Evolutionary conservation across 495 filamentous ascomycete genomes (phyloP).

Genomic region (Beverwykella pulmonaria): DNA sequence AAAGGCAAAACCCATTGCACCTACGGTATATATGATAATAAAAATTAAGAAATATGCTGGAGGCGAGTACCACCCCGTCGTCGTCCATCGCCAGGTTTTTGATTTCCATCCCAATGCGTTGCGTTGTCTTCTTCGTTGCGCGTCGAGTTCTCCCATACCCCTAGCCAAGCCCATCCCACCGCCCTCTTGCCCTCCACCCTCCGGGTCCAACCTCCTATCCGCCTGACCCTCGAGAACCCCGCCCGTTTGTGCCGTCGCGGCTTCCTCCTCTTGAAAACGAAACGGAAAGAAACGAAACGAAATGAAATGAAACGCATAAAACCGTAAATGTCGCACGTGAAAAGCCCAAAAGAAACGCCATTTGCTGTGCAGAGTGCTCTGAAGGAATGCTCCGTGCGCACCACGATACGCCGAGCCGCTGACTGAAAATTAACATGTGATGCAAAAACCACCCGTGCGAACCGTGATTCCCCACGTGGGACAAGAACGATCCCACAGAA

Average conservation of each 20-base stretch:
- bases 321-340: background rate
- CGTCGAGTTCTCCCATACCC: slow-evolving; percentile 1
- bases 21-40: slow-evolving; percentile 18
- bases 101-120: background rate
- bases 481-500: background rate
- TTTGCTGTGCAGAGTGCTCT: slow-evolving; percentile 21
- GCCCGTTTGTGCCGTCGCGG: background rate
- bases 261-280: background rate
- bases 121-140: background rate
- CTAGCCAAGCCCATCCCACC: background rate
- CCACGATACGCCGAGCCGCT: background rate
- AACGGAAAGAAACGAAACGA: too few species aligned
- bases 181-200: background rate
- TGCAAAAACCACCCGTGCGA: too few species aligned
- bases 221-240: background rate
- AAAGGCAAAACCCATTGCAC: background rate
- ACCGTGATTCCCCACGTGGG: background rate
- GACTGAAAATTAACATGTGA: background rate
- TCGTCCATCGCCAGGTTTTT: slow-evolving; percentile 6
- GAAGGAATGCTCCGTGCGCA: background rate
- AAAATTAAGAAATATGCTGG: slow-evolving; percentile 25
- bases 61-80: background rate
- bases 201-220: background rate
- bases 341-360: slow-evolving; percentile 11
- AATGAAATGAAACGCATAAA: background rate